phyloP scores from a whole-genome alignment of 2,329 filamentous ascomycete species.

The Talaromyces sp. region DNA sequence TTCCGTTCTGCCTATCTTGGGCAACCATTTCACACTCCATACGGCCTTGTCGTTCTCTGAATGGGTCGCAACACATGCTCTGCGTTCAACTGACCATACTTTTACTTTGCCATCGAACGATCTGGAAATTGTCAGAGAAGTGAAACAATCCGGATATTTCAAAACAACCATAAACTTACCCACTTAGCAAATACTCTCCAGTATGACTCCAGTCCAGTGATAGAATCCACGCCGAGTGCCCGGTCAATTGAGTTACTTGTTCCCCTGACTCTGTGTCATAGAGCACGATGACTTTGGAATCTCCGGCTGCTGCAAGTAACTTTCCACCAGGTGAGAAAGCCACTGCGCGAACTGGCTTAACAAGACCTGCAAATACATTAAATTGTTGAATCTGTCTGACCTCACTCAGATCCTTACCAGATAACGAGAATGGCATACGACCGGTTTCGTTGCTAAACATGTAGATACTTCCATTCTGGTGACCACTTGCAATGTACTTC shows the following conservation, averaged over 20 bases:
- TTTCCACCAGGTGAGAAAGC: conserved; percentile 84
- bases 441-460: conserved; percentile 92
- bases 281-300: conserved; percentile 81
- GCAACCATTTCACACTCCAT: conserved; percentile 82
- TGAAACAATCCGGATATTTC: background rate
- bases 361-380: conserved; percentile 58
- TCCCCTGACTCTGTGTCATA: conserved; percentile 93
- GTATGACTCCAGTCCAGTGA: conserved; percentile 90
- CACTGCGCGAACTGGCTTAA: conserved; percentile 80
- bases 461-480: conserved; percentile 88
- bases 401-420: conserved; percentile 53
- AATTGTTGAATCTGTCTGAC: background rate
- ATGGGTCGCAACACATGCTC: conserved; percentile 85
- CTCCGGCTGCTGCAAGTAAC: conserved; percentile 83
- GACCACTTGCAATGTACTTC: conserved; percentile 81
- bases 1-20: conserved; percentile 60
- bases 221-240: conserved; percentile 83
- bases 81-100: conserved; percentile 86
- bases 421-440: conserved; percentile 78
- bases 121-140: conserved; percentile 34
- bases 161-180: conserved; percentile 45
- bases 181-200: conserved; percentile 85
- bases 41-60: conserved; percentile 82
- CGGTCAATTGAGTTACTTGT: conserved; percentile 79
- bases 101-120: conserved; percentile 92